These are phyloP conservation scores for Mortierella sp. DNA, from an alignment of 371 early-diverging fungal genomes.

Conservation along the genomic window DNA sequence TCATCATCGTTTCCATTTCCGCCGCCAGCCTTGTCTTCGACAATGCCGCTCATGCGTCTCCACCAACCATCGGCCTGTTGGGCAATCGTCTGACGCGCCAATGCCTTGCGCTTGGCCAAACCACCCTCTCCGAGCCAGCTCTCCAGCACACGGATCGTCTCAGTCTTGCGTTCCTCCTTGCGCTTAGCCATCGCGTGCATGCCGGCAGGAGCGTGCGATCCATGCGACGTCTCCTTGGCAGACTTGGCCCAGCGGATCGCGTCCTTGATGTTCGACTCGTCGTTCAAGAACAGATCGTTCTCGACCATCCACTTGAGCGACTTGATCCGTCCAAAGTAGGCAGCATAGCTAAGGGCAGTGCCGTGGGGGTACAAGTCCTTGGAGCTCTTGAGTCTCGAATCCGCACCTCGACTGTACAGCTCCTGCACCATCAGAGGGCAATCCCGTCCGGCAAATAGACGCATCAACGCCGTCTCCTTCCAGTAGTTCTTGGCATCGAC, in stretches of 20 bases:
- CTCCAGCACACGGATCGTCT: conserved; percentile 43
- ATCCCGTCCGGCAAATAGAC: conserved; percentile 43
- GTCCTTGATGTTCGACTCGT: conserved; percentile 51
- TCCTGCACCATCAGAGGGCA: conserved; percentile 57
- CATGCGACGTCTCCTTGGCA: conserved; percentile 35
- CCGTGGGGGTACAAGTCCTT: conserved; percentile 56
- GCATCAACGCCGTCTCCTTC: conserved; percentile 56
- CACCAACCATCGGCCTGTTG: conserved; percentile 46
- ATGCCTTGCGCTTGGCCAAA: conserved; percentile 30
- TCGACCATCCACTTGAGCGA: conserved; percentile 57
- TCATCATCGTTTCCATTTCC: not conserved
- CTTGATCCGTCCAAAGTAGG: conserved; percentile 49
- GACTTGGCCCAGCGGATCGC: conserved; percentile 57
- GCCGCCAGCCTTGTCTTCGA: conserved; percentile 20
- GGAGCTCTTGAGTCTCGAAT: conserved; percentile 53
- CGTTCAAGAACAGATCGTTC: conserved; percentile 50
- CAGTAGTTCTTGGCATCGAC: conserved; percentile 58
- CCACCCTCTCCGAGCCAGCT: conserved; percentile 48
- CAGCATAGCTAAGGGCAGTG: conserved; percentile 47
- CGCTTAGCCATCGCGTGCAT: conserved; percentile 22
- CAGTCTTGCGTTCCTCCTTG: conserved; percentile 46
- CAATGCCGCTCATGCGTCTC: conserved; percentile 49
- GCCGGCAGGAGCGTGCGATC: conserved; percentile 17
- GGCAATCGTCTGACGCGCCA: conserved; percentile 29
- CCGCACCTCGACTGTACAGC: conserved; percentile 51